Conservation (phyloP, 1,284 basidiomycete species). For the Inonotus hispidus region DNA sequence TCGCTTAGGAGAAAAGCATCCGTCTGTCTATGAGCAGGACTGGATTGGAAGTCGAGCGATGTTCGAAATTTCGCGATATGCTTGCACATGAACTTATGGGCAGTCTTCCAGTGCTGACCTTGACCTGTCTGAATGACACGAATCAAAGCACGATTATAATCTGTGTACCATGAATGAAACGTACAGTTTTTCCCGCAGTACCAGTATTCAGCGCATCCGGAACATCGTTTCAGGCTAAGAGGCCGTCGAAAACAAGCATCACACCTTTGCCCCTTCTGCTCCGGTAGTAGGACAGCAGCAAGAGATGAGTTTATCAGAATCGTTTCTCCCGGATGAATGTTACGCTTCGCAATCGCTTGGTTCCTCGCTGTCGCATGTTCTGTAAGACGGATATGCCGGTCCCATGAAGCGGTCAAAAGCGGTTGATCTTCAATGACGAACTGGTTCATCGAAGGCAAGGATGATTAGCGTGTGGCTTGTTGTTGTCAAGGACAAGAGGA, state of each 20-base stretch:
- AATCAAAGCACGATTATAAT: not conserved
- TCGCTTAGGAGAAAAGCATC: constrained; percentile 63
- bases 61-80: constrained; percentile 39
- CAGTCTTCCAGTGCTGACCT: constrained; percentile 51
- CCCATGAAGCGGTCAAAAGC: not conserved
- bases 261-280: constrained; percentile 57
- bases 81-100: constrained; percentile 65
- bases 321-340: constrained; percentile 37
- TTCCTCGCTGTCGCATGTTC: constrained; percentile 45
- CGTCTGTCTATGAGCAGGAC: constrained; percentile 47
- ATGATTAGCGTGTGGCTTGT: no score
- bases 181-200: constrained; percentile 63
- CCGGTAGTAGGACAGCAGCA: constrained; percentile 43
- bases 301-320: constrained; percentile 44
- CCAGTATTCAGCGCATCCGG: constrained; percentile 62
- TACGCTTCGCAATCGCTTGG: constrained; percentile 38
- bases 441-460: not conserved
- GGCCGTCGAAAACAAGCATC: constrained; percentile 48
- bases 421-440: not conserved
- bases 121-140: constrained; percentile 45
- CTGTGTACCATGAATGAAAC: constrained; percentile 19
- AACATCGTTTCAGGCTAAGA: constrained; percentile 43
- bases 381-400: constrained; percentile 30
- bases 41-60: constrained; percentile 41
- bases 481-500: no score